Percentiles rank a stretch among this genome's conserved stretches.
Conservation (phyloP, 805 yeast species). For the Pichia gijzeniarum region DNA sequence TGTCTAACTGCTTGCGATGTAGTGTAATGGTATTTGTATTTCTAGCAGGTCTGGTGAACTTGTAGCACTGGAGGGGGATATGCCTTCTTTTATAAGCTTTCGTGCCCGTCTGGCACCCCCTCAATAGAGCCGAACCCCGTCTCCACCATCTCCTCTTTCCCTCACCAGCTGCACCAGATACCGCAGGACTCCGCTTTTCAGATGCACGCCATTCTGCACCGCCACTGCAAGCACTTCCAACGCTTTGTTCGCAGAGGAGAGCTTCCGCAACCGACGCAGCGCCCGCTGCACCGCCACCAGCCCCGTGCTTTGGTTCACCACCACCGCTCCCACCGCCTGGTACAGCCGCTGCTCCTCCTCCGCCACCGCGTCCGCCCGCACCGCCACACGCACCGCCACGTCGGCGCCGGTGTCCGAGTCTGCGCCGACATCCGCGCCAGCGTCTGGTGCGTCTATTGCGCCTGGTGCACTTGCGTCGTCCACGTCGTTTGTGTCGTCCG, state of each 20-base stretch:
- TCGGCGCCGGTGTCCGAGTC: neutral
- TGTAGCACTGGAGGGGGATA: too few relatives aligned
- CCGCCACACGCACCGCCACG: neutral
- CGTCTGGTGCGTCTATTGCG: too few relatives aligned
- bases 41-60: too few relatives aligned
- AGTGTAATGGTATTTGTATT: too few relatives aligned
- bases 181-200: neutral
- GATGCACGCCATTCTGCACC: neutral
- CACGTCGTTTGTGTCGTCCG: too few relatives aligned
- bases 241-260: too few relatives aligned
- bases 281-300: too few relatives aligned
- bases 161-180: neutral
- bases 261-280: too few relatives aligned
- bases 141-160: neutral
- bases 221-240: neutral
- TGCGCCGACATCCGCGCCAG: too few relatives aligned
- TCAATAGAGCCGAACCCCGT: neutral
- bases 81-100: too few relatives aligned
- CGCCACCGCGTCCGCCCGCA: neutral
- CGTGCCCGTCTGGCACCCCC: slow-evolving; percentile 1
- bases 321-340: neutral
- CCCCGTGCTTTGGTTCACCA: neutral
- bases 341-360: neutral
- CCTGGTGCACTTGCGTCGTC: too few relatives aligned
- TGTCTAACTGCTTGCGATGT: too few relatives aligned